Conservation (phyloP, 768 basidiomycete species). For the Trichaptum fuscoviolaceum region DNA sequence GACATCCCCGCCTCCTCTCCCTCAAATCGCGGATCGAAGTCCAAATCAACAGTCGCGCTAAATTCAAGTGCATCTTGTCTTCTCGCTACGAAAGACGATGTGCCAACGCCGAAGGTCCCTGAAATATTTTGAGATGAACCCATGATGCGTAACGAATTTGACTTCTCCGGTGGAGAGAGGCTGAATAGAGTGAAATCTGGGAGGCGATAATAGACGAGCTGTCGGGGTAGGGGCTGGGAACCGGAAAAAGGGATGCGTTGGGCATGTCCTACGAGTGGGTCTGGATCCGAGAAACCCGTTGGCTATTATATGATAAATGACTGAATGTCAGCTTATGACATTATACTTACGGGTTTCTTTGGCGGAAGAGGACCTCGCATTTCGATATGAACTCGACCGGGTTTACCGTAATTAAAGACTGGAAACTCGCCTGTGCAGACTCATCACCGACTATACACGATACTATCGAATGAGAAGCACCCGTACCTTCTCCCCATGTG, state of each 20-base stretch:
- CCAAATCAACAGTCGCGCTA: conserved; percentile 17
- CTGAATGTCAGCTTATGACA: not conserved
- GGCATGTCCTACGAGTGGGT: not conserved
- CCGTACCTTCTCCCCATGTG: conserved; percentile 20
- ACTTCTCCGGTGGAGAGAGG: conserved; percentile 16
- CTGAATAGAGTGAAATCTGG: conserved; percentile 21
- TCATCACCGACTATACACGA: not conserved
- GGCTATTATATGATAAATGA: not conserved
- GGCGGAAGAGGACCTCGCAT: conserved; percentile 22
- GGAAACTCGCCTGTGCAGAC: conserved; percentile 16
- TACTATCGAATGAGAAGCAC: not conserved
- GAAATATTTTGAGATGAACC: conserved; percentile 26
- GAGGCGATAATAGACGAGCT: conserved; percentile 26
- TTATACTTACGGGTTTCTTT: not conserved
- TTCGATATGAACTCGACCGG: conserved; percentile 8
- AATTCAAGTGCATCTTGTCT: conserved; percentile 28
- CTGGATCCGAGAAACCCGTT: not conserved
- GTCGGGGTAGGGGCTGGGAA: conserved; percentile 18
- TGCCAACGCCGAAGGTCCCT: conserved; percentile 19
- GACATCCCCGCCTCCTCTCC: conserved; percentile 28
- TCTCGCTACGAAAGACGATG: conserved; percentile 26
- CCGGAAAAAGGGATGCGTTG: conserved; percentile 22
- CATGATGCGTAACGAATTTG: conserved; percentile 18
- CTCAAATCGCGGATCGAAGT: conserved; percentile 16
- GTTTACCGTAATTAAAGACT: conserved; percentile 16